These are phyloP conservation scores for Striga asiatica DNA, from an alignment of 257 asterid genomes.

Conservation along the genomic window DNA sequence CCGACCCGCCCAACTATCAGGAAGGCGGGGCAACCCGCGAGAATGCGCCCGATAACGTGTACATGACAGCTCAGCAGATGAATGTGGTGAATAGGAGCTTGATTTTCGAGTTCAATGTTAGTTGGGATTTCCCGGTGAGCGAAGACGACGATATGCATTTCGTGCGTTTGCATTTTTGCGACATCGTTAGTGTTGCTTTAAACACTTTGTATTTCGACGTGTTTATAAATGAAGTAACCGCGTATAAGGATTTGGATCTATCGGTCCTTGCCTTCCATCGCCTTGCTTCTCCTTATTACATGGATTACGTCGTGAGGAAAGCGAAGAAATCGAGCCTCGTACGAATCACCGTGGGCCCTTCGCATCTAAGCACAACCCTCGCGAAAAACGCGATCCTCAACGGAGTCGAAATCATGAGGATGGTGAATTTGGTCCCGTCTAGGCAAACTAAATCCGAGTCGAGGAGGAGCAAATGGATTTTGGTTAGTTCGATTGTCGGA, in stretches of 20 bases:
- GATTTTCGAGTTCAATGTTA: slow-evolving; percentile 37
- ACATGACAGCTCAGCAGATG: slow-evolving; percentile 75
- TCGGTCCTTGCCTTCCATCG: slow-evolving; percentile 40
- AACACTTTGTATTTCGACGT: slow-evolving; percentile 49
- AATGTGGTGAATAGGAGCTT: slow-evolving; percentile 34
- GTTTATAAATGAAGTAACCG: slow-evolving; percentile 45
- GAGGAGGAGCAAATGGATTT: slow-evolving; percentile 29
- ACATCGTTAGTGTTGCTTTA: slow-evolving; percentile 50
- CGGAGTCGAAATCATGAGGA: slow-evolving; percentile 74
- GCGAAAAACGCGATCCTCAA: slow-evolving; percentile 67
- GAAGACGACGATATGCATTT: slow-evolving; percentile 23
- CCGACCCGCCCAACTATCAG: slow-evolving; percentile 44
- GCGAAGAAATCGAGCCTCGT: slow-evolving; percentile 24
- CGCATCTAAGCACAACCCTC: slow-evolving; percentile 44
- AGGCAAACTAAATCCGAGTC: slow-evolving; percentile 2
- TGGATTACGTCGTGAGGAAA: slow-evolving; percentile 48
- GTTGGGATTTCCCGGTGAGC: slow-evolving; percentile 60
- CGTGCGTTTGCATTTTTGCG: slow-evolving; percentile 67
- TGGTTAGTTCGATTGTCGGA: slow-evolving; percentile 33
- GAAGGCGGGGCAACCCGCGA: slow-evolving; percentile 61
- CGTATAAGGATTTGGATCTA: slow-evolving; percentile 58
- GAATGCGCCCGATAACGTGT: slow-evolving; percentile 60
- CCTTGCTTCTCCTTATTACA: slow-evolving; percentile 59
- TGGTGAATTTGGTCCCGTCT: slow-evolving; percentile 32
- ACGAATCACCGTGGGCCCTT: slow-evolving; percentile 53